Evolutionary conservation across 306 rosid genomes (phyloP).

Genomic region (Quercus rubra): DNA sequence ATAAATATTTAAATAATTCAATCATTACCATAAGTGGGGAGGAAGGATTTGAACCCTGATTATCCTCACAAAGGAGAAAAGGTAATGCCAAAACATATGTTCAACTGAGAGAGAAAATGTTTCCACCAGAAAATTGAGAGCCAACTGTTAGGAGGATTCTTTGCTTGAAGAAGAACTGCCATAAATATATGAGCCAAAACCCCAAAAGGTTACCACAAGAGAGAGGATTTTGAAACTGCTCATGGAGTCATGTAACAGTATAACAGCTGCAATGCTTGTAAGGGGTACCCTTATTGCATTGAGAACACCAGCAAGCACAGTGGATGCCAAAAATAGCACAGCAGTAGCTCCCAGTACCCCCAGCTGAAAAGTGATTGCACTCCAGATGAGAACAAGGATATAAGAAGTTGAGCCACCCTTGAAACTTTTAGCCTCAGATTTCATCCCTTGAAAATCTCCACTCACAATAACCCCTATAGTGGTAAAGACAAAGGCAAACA

Average conservation of each 20-base stretch:
- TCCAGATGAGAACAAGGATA: constrained; percentile 67
- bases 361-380: constrained; percentile 69
- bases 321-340: constrained; percentile 79
- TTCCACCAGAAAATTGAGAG: no score
- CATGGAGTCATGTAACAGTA: constrained; percentile 74
- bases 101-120: neutral
- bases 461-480: constrained; percentile 53
- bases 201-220: constrained; percentile 60
- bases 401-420: constrained; percentile 63
- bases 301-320: constrained; percentile 88
- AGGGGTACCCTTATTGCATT: constrained; percentile 85
- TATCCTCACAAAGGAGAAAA: no score
- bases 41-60: no score
- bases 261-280: constrained; percentile 89
- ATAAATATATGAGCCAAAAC: constrained; percentile 55
- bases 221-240: constrained; percentile 72
- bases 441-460: constrained; percentile 62
- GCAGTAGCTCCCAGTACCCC: constrained; percentile 84
- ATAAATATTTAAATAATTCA: no score
- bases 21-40: no score
- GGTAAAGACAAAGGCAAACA: constrained; percentile 69
- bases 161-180: constrained; percentile 48
- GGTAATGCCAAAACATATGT: neutral
- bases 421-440: constrained; percentile 55
- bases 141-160: constrained; percentile 3